A percentile compares a stretch with the other conserved stretches of the same genome.
These are phyloP conservation scores for Phaffia tasmanica DNA, from an alignment of 768 basidiomycete genomes.

Conservation along the genomic window DNA sequence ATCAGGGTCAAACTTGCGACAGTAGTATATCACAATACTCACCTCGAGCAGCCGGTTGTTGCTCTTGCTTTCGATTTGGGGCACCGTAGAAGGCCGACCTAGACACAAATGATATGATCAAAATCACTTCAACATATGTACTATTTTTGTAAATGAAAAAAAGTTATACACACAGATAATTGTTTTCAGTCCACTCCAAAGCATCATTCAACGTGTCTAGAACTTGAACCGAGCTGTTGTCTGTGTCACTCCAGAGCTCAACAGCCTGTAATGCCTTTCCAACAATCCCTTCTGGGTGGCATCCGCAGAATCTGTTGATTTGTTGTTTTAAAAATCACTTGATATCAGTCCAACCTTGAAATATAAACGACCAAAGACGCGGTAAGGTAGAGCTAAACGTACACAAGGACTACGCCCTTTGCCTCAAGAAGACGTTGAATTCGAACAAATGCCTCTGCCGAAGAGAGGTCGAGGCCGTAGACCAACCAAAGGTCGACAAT, in stretches of 20 bases:
- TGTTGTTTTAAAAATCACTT: no score
- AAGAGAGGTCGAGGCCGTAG: slow-evolving; percentile 82
- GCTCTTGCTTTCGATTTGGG: slow-evolving; percentile 15
- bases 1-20: not conserved
- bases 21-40: not conserved
- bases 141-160: not conserved
- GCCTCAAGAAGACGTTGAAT: slow-evolving; percentile 68
- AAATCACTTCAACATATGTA: no score
- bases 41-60: slow-evolving; percentile 4
- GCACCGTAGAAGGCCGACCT: slow-evolving; percentile 37
- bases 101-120: not conserved
- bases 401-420: slow-evolving; percentile 69
- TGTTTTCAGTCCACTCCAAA: slow-evolving; percentile 96
- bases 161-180: slow-evolving; percentile 61
- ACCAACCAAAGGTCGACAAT: slow-evolving; percentile 30
- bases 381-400: no score
- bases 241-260: slow-evolving; percentile 52
- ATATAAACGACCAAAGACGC: no score
- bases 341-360: no score
- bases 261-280: slow-evolving; percentile 66
- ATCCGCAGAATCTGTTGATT: no score
- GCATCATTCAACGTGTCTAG: slow-evolving; percentile 77
- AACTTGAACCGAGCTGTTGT: slow-evolving; percentile 52
- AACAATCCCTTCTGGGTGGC: slow-evolving; percentile 49
- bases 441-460: slow-evolving; percentile 88